phyloP scores from a whole-genome alignment of 805 yeast species.

The Geotrichum ghanense region DNA sequence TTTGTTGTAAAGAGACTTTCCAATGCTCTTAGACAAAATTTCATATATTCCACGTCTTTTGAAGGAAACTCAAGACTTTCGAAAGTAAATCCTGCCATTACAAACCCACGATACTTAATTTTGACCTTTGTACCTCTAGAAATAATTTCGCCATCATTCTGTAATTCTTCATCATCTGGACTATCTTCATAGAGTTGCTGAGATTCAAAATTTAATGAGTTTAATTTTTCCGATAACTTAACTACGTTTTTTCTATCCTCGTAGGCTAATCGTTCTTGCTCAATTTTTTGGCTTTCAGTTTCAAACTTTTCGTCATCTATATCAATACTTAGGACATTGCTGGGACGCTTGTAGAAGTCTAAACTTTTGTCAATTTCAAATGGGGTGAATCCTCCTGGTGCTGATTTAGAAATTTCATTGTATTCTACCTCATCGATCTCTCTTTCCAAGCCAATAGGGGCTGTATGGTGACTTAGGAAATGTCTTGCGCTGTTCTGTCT shows the following conservation, averaged over 20 bases:
- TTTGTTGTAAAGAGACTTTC: constrained; percentile 13
- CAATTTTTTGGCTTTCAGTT: background rate
- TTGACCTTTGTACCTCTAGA: constrained; percentile 1
- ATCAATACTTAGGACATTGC: too few relatives aligned
- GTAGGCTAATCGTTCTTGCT: too few relatives aligned
- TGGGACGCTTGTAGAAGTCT: too few relatives aligned
- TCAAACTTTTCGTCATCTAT: background rate
- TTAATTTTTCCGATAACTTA: background rate
- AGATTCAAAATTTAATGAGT: background rate
- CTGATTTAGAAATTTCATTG: background rate
- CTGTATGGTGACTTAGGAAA: background rate
- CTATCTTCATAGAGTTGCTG: background rate
- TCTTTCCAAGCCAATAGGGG: too few relatives aligned
- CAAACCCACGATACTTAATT: constrained; percentile 16
- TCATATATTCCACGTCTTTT: constrained; percentile 21
- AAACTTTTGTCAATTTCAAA: constrained; percentile 1
- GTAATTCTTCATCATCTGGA: background rate
- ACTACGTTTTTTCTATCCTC: background rate
- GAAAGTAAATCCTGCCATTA: constrained; percentile 18
- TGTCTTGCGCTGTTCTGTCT: background rate
- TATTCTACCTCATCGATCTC: background rate
- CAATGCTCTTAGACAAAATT: constrained; percentile 19
- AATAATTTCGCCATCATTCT: too few relatives aligned
- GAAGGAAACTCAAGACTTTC: constrained; percentile 17
- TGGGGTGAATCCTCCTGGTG: background rate